Evolutionary conservation across 1,284 basidiomycete genomes (phyloP).

Genomic region (Cerrena zonata): DNA sequence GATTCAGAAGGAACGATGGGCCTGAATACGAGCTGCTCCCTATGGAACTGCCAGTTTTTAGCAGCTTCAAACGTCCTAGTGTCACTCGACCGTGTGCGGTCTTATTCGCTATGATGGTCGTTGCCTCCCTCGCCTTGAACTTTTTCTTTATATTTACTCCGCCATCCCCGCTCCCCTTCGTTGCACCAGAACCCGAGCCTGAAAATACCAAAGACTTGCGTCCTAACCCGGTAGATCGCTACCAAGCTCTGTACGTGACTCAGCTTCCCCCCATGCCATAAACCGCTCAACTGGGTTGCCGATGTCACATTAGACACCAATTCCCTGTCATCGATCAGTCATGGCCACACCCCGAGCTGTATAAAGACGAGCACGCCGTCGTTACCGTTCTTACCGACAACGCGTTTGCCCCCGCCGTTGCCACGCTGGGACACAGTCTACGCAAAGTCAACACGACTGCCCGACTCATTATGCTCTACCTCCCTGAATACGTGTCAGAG

Average conservation of each 20-base stretch:
- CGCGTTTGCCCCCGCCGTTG: conserved; percentile 36
- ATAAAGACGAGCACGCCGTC: conserved; percentile 28
- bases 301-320: conserved; percentile 3
- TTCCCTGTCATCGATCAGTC: neutral
- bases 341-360: conserved; percentile 3
- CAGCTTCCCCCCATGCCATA: neutral
- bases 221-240: conserved; percentile 12
- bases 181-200: neutral
- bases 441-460: conserved; percentile 31
- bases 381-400: conserved; percentile 41
- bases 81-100: neutral
- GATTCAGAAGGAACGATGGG: neutral
- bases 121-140: neutral
- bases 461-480: conserved; percentile 33
- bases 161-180: no score
- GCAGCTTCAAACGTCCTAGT: neutral
- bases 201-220: neutral
- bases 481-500: conserved; percentile 34
- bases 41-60: neutral
- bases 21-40: neutral
- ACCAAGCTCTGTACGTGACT: conserved; percentile 13
- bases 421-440: conserved; percentile 39
- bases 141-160: neutral
- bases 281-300: neutral
- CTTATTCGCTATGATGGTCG: neutral